These are phyloP conservation scores for Gossypium ekmanianum DNA, from an alignment of 345 rosid genomes.

Conservation along the genomic window DNA sequence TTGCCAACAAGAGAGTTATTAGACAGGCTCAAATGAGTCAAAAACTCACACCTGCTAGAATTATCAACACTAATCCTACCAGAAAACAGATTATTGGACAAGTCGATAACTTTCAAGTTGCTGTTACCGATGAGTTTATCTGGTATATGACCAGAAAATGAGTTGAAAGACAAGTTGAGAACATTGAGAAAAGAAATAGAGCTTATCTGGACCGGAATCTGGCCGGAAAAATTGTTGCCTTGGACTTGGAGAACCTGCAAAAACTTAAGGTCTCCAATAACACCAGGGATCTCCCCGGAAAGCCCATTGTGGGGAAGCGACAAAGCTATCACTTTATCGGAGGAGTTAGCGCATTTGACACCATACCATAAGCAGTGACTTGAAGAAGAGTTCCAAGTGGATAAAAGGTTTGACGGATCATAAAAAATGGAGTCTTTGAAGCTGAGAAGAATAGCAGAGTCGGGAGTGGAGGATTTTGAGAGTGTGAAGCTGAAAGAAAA, in stretches of 20 bases:
- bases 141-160: conserved; percentile 43
- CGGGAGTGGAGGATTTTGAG: conserved; percentile 15
- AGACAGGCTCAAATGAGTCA: conserved; percentile 51
- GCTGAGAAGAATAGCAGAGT: conserved; percentile 36
- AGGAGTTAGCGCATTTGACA: conserved; percentile 34
- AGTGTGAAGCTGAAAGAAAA: conserved; percentile 20
- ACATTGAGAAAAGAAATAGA: conserved; percentile 28
- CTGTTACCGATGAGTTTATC: conserved; percentile 38
- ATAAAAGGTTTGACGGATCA: conserved; percentile 39
- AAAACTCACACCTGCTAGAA: conserved; percentile 28
- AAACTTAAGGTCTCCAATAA: conserved; percentile 32
- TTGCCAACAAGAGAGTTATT: conserved; percentile 37
- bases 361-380: conserved; percentile 50
- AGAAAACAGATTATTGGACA: conserved; percentile 46
- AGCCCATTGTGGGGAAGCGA: conserved; percentile 37
- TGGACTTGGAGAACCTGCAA: conserved; percentile 53
- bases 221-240: conserved; percentile 57
- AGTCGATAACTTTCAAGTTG: conserved; percentile 37
- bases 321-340: conserved; percentile 37
- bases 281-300: conserved; percentile 49
- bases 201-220: conserved; percentile 42
- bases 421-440: conserved; percentile 40
- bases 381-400: conserved; percentile 35
- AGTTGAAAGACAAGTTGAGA: conserved; percentile 54
- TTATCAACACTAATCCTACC: conserved; percentile 32